A percentile compares a stretch with the other conserved stretches of the same genome.
phyloP scores from a whole-genome alignment of 345 rosid species.

The Eucalyptus erythrocorys region DNA sequence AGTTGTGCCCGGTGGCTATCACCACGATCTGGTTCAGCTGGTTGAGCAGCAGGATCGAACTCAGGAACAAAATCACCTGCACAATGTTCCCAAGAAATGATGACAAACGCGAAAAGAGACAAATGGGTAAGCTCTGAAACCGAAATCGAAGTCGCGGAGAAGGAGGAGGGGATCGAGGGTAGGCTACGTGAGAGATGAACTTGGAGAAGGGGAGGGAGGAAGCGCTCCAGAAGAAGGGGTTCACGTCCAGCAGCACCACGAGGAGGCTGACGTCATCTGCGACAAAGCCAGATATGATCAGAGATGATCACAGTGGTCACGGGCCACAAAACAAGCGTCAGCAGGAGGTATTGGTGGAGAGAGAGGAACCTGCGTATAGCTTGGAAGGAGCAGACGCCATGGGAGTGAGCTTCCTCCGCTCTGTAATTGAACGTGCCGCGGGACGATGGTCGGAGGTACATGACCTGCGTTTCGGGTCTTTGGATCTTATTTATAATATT shows the following conservation, averaged over 20 bases:
- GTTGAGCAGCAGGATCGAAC: constrained; percentile 55
- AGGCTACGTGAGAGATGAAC: constrained; percentile 72
- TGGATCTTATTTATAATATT: neutral
- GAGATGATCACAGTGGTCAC: neutral
- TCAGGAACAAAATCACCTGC: constrained; percentile 78
- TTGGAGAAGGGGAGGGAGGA: constrained; percentile 55
- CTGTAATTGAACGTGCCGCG: neutral
- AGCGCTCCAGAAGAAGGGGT: constrained; percentile 78
- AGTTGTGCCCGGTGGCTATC: constrained; percentile 75
- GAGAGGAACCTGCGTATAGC: constrained; percentile 48
- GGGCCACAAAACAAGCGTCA: neutral
- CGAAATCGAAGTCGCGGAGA: neutral
- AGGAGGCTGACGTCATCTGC: constrained; percentile 85
- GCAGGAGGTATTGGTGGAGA: neutral
- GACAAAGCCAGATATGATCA: neutral
- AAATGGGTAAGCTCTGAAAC: neutral
- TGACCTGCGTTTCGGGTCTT: neutral
- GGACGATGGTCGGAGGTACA: neutral
- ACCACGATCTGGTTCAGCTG: constrained; percentile 79
- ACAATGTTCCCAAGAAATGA: neutral
- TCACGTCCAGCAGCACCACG: constrained; percentile 66
- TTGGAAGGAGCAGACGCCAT: constrained; percentile 73
- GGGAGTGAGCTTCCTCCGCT: neutral
- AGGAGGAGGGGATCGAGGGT: neutral
- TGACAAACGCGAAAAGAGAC: neutral